phyloP scores from a whole-genome alignment of 306 rosid species.

The Casuarina equisetifolia region DNA sequence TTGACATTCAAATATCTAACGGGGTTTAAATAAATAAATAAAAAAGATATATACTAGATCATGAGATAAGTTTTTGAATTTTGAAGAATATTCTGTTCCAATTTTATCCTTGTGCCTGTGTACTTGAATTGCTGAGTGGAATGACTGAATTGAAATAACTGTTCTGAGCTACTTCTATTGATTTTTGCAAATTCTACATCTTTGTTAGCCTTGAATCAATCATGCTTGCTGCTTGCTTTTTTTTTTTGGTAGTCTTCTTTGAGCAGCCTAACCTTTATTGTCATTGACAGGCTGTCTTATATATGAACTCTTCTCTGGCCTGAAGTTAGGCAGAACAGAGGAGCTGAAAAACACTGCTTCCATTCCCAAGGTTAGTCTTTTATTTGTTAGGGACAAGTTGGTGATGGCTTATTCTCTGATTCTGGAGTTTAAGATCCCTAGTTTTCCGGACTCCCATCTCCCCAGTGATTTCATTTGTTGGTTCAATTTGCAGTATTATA shows the following conservation, averaged over 20 bases:
- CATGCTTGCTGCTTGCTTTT: neutral
- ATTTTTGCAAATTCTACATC: slow-evolving; percentile 19
- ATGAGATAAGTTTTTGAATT: neutral
- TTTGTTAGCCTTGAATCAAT: slow-evolving; percentile 21
- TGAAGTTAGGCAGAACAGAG: slow-evolving; percentile 85
- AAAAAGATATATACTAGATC: neutral
- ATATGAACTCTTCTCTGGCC: slow-evolving; percentile 87
- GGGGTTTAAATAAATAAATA: neutral
- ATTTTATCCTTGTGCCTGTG: neutral
- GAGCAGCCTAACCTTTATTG: slow-evolving; percentile 16
- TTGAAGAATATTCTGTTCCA: neutral
- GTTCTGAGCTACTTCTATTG: slow-evolving; percentile 20
- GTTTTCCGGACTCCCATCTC: neutral
- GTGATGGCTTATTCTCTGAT: slow-evolving; percentile 8
- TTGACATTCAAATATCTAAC: neutral
- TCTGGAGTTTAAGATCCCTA: slow-evolving; percentile 6
- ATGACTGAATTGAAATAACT: neutral
- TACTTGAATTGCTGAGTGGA: neutral
- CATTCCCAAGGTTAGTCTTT: slow-evolving; percentile 82
- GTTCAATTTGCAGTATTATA: slow-evolving; percentile 11
- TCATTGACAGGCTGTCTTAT: slow-evolving; percentile 81
- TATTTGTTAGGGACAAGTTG: slow-evolving; percentile 13
- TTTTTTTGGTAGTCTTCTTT: slow-evolving; percentile 19
- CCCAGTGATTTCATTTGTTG: neutral
- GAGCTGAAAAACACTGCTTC: slow-evolving; percentile 85